Base-by-base conservation (phyloP, 2,329 filamentous ascomycete species). In the Botrytis aclada region DNA sequence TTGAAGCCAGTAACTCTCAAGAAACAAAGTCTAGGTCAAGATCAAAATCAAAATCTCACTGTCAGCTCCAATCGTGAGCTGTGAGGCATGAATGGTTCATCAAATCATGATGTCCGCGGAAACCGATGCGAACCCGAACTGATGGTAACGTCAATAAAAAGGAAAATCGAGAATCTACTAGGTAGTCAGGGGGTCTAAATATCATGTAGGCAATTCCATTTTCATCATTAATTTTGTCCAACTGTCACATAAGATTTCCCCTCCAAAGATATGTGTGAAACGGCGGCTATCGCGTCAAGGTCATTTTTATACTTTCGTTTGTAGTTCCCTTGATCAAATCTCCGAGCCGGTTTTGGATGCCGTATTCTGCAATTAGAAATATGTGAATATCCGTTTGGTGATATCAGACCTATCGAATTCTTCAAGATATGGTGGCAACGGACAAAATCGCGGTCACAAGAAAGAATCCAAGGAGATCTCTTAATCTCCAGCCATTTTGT, bases 201-300 rank as follows among this genome's bases (percentile, higher is more conserved):
- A 45, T 61, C 56, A 62, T 51, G 43, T 70, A 47, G 54, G 56
- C n/a, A 61, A 63, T 47, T 70, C 54, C 69, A 63, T 54, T 70
- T 63, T 37, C 58, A 63, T 51, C 56, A 70, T 63, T 8, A 18
- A 51, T 62, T 51, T 32, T 29, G 56, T 63, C 58, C 43, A 54
- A 63, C 69, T 29, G 69, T 70, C 56, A 70, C 67, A 47, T 45
- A 47, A 16, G 32, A n/a, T 54, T 62, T 51, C 32, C 58, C 56
- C 51, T 41, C 64, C 10, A 7, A 29, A 66, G 34, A 29, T 34
- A 22, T 32, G 32, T 54, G 64, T 66, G 64, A 16, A 66, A 54
- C 22, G 56, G 69, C 69, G 69, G 69, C 69, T 71, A 64, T 71
- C 56, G 69, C 69, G 69, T 62, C 34, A 71, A 64, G 18, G 18